Conservation (phyloP, 768 basidiomycete species). For the Tricholoma sp. region DNA sequence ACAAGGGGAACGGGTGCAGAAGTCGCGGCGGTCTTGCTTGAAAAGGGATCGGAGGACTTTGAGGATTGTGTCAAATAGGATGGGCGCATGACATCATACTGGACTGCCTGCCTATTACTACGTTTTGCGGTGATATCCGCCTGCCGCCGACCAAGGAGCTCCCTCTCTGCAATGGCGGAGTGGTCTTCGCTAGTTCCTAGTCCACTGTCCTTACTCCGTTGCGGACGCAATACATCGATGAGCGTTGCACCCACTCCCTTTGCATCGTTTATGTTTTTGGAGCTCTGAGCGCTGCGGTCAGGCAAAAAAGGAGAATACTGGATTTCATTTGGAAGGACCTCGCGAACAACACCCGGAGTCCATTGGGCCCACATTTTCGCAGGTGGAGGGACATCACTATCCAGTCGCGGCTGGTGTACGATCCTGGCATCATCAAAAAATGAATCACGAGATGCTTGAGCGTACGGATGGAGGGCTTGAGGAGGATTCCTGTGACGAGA, state of each 20-base stretch:
- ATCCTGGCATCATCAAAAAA: conserved; percentile 28
- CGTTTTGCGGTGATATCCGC: conserved; percentile 4
- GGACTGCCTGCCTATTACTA: conserved; percentile 26
- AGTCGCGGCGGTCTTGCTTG: conserved; percentile 19
- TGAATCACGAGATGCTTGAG: conserved; percentile 26
- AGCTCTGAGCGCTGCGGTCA: conserved; percentile 15
- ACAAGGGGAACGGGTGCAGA: conserved; percentile 13
- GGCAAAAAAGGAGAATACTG: conserved; percentile 43
- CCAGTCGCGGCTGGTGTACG: conserved; percentile 25
- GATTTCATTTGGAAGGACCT: conserved; percentile 40
- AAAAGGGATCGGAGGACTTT: conserved; percentile 11
- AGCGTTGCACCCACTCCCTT: conserved; percentile 65
- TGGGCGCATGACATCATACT: conserved; percentile 31
- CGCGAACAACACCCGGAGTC: conserved; percentile 38
- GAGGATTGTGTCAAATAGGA: conserved; percentile 16
- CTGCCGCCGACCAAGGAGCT: conserved; percentile 1
- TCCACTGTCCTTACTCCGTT: conserved; percentile 35
- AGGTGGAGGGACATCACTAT: conserved; percentile 34
- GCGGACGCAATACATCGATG: conserved; percentile 19
- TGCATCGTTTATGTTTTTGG: conserved; percentile 37
- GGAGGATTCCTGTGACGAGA: conserved; percentile 33
- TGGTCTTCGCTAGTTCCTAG: conserved; percentile 43
- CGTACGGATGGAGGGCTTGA: conserved; percentile 41
- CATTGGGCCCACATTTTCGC: conserved; percentile 50
- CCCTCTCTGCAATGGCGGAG: conserved; percentile 9